Evolutionary conservation across 768 basidiomycete genomes (phyloP).

Genomic region (Russula lepida): DNA sequence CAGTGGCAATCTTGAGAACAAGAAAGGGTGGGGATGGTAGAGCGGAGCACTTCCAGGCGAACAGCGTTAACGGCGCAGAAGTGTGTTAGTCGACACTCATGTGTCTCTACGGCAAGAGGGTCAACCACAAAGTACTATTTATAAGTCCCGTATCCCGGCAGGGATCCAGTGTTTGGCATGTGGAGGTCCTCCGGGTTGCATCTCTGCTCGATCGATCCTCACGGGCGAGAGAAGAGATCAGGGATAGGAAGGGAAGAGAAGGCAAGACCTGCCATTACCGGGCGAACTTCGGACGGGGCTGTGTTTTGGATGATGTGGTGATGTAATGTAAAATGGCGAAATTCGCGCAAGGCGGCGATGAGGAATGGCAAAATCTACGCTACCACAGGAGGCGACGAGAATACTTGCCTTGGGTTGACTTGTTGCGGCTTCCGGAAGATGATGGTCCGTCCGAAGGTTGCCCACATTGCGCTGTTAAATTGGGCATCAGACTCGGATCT

Average conservation of each 20-base stretch:
- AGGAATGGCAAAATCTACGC: constrained; percentile 17
- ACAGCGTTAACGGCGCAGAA: constrained; percentile 9
- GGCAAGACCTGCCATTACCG: neutral
- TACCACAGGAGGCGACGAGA: neutral
- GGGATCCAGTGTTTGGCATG: neutral
- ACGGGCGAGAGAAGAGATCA: neutral
- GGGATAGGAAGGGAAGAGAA: neutral
- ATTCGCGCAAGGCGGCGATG: constrained; percentile 5
- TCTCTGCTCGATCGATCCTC: constrained; percentile 7
- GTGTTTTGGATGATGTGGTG: neutral
- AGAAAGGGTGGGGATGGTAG: neutral
- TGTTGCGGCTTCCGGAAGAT: neutral
- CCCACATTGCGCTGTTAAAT: neutral
- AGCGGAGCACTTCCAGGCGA: neutral
- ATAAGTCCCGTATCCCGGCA: neutral
- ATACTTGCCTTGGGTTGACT: neutral
- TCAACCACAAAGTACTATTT: neutral
- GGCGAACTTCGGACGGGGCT: neutral
- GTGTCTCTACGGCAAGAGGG: neutral
- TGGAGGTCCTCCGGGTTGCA: neutral
- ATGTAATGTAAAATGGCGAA: neutral
- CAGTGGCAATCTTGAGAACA: neutral
- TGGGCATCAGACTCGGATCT: neutral
- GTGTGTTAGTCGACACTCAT: neutral
- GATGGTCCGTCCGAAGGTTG: neutral